A percentile compares a stretch with the other conserved stretches of the same genome.
Evolutionary conservation across 176 grass and related monocot genomes (phyloP).

Genomic region (sorghum (Sorghum bicolor)): DNA sequence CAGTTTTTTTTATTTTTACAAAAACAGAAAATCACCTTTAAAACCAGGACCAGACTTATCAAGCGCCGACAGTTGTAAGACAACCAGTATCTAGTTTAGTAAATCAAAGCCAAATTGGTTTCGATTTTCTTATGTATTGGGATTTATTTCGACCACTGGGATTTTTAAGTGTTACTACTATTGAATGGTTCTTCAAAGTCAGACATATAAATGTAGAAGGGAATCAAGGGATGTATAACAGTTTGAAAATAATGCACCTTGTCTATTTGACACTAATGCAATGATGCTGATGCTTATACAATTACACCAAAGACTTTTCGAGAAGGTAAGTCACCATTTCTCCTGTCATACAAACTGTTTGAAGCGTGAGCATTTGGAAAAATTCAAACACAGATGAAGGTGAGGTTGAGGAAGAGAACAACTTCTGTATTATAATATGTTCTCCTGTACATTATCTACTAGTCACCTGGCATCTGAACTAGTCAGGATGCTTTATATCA

Average conservation of each 20-base stretch:
- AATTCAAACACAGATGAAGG: neutral
- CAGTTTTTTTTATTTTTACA: too few relatives aligned
- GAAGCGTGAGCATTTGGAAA: neutral
- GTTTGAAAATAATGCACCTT: neutral
- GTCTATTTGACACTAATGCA: neutral
- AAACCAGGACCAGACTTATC: neutral
- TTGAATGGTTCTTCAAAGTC: neutral
- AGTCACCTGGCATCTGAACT: neutral
- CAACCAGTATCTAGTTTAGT: neutral
- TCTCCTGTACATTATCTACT: neutral
- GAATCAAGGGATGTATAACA: neutral
- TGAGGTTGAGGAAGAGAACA: neutral
- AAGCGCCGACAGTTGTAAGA: neutral
- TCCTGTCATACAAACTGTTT: neutral
- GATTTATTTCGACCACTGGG: neutral
- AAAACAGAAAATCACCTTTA: neutral
- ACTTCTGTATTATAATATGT: neutral
- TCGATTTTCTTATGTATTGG: neutral
- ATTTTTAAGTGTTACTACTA: neutral
- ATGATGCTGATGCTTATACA: neutral
- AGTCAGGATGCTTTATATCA: neutral
- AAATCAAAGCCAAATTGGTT: neutral
- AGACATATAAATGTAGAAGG: slow-evolving; percentile 8
- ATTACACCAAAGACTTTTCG: neutral
- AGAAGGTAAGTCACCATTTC: neutral